These are phyloP conservation scores for Ricinus communis DNA, from an alignment of 345 rosid genomes.

Conservation along the genomic window DNA sequence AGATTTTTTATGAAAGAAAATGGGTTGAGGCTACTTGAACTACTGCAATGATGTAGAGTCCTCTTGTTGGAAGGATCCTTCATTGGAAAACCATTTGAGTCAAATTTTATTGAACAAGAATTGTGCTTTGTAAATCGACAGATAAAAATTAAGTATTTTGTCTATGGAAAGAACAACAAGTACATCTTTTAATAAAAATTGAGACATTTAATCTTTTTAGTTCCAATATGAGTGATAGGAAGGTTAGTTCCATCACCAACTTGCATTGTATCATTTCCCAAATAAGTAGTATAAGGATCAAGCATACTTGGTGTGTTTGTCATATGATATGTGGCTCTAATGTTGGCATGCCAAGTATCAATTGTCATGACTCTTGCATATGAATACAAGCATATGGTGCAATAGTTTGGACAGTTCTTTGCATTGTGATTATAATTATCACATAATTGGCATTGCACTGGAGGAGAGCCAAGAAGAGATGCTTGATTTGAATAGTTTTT, in stretches of 20 bases:
- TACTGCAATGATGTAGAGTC: background rate
- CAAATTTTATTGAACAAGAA: background rate
- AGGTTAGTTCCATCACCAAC: background rate
- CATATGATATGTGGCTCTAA: background rate
- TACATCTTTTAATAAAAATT: background rate
- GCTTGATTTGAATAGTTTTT: no score
- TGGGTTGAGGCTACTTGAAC: background rate
- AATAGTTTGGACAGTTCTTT: no score
- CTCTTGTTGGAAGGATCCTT: background rate
- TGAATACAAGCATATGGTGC: no score
- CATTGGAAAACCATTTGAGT: background rate
- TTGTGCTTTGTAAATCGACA: background rate
- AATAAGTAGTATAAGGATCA: background rate
- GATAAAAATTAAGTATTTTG: background rate
- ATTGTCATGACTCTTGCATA: no score
- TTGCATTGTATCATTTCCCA: background rate
- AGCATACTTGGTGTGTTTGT: background rate
- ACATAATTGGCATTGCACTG: no score
- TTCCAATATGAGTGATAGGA: background rate
- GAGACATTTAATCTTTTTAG: background rate
- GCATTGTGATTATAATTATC: no score
- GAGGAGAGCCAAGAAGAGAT: no score
- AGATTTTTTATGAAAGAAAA: background rate
- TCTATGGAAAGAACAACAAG: background rate
- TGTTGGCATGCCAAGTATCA: background rate